Evolutionary conservation across 2,329 filamentous ascomycete genomes (phyloP).

Genomic region (Penicillium olsonii): DNA sequence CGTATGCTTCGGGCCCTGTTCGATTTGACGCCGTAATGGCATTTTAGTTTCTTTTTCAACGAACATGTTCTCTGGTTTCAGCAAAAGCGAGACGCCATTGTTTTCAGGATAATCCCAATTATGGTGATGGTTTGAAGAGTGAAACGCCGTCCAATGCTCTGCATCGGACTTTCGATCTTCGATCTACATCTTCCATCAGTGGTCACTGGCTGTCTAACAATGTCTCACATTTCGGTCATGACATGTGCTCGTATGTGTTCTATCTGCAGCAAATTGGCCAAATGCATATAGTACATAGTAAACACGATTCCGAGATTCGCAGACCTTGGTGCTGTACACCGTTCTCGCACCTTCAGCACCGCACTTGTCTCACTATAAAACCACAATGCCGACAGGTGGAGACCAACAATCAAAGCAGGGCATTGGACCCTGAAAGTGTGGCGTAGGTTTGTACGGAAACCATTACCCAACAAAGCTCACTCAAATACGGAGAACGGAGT

Average conservation of each 20-base stretch:
- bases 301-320: background rate
- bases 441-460: background rate
- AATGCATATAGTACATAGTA: too few relatives aligned
- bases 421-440: background rate
- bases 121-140: background rate
- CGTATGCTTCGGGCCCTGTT: too few relatives aligned
- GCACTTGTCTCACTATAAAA: slow-evolving; percentile 2
- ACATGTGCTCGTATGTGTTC: background rate
- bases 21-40: too few relatives aligned
- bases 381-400: background rate
- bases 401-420: background rate
- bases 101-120: too few relatives aligned
- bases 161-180: background rate
- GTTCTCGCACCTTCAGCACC: background rate
- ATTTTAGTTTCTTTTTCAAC: too few relatives aligned
- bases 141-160: background rate
- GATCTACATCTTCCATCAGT: background rate
- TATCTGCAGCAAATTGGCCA: background rate
- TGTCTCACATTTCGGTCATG: background rate
- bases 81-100: background rate
- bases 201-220: background rate
- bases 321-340: background rate
- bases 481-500: too few relatives aligned
- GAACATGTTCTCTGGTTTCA: too few relatives aligned
- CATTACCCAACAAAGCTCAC: background rate